phyloP scores from a whole-genome alignment of 2,329 filamentous ascomycete genomes.

The Apiospora hydei region DNA sequence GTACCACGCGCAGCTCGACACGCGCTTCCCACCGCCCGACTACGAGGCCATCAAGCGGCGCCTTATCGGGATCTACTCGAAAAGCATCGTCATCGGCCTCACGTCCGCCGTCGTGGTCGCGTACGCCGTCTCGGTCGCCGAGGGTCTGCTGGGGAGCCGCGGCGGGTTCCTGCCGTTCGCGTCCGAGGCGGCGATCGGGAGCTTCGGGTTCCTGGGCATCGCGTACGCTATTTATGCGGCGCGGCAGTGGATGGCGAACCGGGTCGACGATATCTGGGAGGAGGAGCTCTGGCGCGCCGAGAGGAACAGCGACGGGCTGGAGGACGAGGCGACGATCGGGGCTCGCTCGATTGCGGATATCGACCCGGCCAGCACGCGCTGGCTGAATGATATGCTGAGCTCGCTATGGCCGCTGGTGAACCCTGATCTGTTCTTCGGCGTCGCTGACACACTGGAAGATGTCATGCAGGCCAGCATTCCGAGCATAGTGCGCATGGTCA shows the following conservation, averaged over 20 bases:
- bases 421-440: slow-evolving; percentile 19
- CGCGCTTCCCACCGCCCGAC: slow-evolving; percentile 17
- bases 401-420: slow-evolving; percentile 21
- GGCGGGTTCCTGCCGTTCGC: background rate
- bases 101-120: background rate
- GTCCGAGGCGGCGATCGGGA: background rate
- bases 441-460: slow-evolving; percentile 18
- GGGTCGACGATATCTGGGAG: slow-evolving; percentile 22
- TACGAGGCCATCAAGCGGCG: slow-evolving; percentile 19
- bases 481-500: slow-evolving; percentile 21
- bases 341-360: background rate
- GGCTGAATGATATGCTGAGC: slow-evolving; percentile 20
- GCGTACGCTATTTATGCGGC: slow-evolving; percentile 19
- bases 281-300: slow-evolving; percentile 23
- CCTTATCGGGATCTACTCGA: slow-evolving; percentile 17
- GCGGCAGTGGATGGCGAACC: slow-evolving; percentile 19
- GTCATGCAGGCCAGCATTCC: slow-evolving; percentile 23
- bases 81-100: slow-evolving; percentile 3
- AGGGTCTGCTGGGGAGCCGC: background rate
- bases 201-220: background rate
- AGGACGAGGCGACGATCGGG: background rate
- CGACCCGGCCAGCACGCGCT: slow-evolving; percentile 13
- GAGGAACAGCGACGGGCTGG: background rate
- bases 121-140: background rate
- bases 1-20: slow-evolving; percentile 17